Base-by-base conservation (phyloP, 2,329 filamentous ascomycete genomes). In the Xylariaceae sp. region DNA sequence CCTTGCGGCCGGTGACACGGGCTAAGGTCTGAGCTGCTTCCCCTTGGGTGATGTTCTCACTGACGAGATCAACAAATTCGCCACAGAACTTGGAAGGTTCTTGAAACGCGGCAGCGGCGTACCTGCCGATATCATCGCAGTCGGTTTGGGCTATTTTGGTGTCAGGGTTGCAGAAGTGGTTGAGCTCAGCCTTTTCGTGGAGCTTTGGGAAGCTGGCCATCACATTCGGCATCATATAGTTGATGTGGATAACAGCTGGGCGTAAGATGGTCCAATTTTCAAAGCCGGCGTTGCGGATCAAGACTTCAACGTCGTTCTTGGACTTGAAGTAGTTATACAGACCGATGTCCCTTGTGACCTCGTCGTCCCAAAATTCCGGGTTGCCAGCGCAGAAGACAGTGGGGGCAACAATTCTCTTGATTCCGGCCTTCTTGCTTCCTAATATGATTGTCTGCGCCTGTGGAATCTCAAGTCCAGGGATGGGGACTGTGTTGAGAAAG, bases 201-300 rank as follows among this genome's bases (percentile, higher is more conserved):
- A 73, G 64, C 1, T 51, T 45, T 0, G 70, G 68, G 7, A 63
- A 72, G 58, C 72, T 71, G 0, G 21, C 18, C 5, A 37, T 9
- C 3, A 46, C 52, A 1, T 43, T 29, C 2, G 69, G 66, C 1
- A 63, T 5, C 2, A 66, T 30, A 50, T 62, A 67, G 33, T 72
- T 65, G 16, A 57, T 47, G 29, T 67, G 62, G 9, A 72, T 63
- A 21, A 67, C 52, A 0, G 58, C 58, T 0, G 70, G 70, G 0
- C 69, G 66, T 10, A 73, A 55, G 41, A 73, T 69, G 0, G 70
- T 72, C 52, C 71, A 71, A 1, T 61, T 47, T 9, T 47, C 23
- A 24, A 70, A 66, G 3, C 57, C 62, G 15, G 52, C 64, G 5
- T 6, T 16, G 6, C 64, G 66, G 1, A 47, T 33, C 15, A 24